phyloP scores from a whole-genome alignment of 1,284 basidiomycete species.

The Pseudozyma tsukubaensis region DNA sequence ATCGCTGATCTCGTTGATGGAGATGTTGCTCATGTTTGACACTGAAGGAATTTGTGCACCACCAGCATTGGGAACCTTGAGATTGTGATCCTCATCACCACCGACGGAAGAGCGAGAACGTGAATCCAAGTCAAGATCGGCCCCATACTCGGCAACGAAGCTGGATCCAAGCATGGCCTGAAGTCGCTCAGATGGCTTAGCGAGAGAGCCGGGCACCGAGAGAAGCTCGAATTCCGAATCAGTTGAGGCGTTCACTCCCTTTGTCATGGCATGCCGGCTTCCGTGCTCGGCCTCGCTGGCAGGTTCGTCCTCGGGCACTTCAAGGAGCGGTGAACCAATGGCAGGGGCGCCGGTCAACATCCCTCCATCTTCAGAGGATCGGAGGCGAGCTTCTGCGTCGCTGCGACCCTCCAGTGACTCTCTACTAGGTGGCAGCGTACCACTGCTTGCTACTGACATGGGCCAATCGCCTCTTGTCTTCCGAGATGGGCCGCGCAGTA shows the following conservation, averaged over 20 bases:
- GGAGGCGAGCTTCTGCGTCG: slow-evolving; percentile 17
- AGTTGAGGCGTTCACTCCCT: not conserved
- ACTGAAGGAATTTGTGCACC: slow-evolving; percentile 2
- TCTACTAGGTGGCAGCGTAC: slow-evolving; percentile 13
- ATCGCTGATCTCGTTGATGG: slow-evolving; percentile 38
- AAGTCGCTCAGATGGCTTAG: slow-evolving; percentile 35
- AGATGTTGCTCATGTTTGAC: slow-evolving; percentile 23
- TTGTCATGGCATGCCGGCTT: not conserved
- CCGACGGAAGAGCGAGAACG: slow-evolving; percentile 16
- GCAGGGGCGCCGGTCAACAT: slow-evolving; percentile 1
- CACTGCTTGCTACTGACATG: slow-evolving; percentile 39
- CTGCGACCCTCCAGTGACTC: slow-evolving; percentile 21
- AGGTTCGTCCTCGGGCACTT: slow-evolving; percentile 27
- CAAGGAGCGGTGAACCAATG: slow-evolving; percentile 28
- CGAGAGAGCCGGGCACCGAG: not conserved
- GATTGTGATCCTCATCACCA: slow-evolving; percentile 11
- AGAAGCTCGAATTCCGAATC: slow-evolving; percentile 32
- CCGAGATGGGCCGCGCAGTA: slow-evolving; percentile 21
- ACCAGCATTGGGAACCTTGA: slow-evolving; percentile 4
- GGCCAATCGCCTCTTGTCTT: slow-evolving; percentile 41
- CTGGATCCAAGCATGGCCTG: slow-evolving; percentile 43
- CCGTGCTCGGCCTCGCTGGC: slow-evolving; percentile 7
- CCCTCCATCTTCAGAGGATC: slow-evolving; percentile 22
- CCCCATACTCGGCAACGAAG: slow-evolving; percentile 41
- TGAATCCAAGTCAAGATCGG: slow-evolving; percentile 24